Evolutionary conservation across 495 filamentous ascomycete genomes (phyloP).

Genomic region (Usnea hakonensis): DNA sequence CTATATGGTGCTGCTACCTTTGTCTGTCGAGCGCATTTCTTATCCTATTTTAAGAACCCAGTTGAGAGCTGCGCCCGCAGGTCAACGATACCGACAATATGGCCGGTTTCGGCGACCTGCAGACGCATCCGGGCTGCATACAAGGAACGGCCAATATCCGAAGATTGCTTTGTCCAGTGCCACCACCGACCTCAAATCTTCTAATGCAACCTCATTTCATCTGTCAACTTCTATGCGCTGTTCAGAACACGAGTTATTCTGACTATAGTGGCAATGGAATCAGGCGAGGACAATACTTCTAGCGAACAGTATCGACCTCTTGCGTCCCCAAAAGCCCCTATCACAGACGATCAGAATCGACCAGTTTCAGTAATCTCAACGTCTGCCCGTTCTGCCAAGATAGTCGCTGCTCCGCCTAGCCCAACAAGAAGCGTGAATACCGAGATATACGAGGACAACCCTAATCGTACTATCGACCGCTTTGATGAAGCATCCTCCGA

Average conservation of each 20-base stretch:
- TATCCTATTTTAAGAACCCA: not conserved
- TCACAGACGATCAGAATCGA: slow-evolving; percentile 4
- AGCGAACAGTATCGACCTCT: not conserved
- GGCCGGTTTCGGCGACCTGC: not conserved
- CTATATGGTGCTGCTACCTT: not conserved
- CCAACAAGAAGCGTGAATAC: slow-evolving; percentile 9
- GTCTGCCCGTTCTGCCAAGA: slow-evolving; percentile 1
- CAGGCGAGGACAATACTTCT: not conserved
- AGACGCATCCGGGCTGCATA: not conserved
- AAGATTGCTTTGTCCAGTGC: not conserved
- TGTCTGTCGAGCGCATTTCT: not conserved
- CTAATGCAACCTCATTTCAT: not conserved
- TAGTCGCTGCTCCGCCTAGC: slow-evolving; percentile 5
- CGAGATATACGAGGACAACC: slow-evolving; percentile 1
- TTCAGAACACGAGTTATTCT: not conserved
- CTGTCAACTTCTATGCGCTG: not conserved
- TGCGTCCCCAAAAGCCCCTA: not conserved
- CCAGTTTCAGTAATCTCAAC: slow-evolving; percentile 8
- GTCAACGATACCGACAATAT: not conserved
- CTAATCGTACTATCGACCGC: slow-evolving; percentile 1
- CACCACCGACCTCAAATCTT: not conserved
- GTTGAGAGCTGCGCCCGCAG: not conserved
- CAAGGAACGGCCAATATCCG: not conserved
- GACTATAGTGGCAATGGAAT: not conserved
- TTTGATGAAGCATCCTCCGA: slow-evolving; percentile 6